phyloP scores from a whole-genome alignment of 1,284 basidiomycete species.

The Baeospora myosura region DNA sequence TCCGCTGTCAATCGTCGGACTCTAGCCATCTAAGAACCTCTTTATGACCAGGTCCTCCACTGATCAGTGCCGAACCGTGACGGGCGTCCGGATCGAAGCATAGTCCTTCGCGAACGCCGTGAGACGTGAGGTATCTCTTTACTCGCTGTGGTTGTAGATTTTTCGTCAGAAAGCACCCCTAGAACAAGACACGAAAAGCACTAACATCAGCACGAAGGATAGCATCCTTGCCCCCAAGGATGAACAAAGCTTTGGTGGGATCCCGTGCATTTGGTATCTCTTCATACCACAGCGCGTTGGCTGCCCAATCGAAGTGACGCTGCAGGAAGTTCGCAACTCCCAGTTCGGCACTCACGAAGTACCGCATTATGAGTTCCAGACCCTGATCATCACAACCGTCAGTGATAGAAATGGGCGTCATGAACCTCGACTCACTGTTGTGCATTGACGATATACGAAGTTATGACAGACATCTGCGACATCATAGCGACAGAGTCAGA shows the following conservation, averaged over 20 bases:
- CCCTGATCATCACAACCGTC: conserved; percentile 35
- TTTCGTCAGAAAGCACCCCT: background rate
- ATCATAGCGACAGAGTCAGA: too few species aligned
- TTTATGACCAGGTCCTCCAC: conserved; percentile 45
- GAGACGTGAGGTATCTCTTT: conserved; percentile 64
- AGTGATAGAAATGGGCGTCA: conserved; percentile 7
- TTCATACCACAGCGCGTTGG: conserved; percentile 85
- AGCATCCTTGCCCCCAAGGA: conserved; percentile 75
- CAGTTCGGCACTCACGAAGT: conserved; percentile 80
- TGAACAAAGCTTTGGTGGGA: conserved; percentile 52
- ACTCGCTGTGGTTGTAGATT: conserved; percentile 44
- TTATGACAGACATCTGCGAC: conserved; percentile 76
- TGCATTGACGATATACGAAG: conserved; percentile 69
- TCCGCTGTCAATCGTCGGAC: conserved; percentile 29
- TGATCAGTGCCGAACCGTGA: conserved; percentile 68
- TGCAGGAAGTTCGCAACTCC: conserved; percentile 82
- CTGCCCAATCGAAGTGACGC: conserved; percentile 79
- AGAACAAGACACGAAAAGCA: conserved; percentile 4
- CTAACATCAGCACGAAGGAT: conserved; percentile 69
- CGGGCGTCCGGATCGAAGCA: conserved; percentile 62
- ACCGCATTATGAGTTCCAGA: conserved; percentile 74
- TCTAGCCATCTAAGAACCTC: conserved; percentile 67
- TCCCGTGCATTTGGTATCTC: conserved; percentile 76
- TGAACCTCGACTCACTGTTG: conserved; percentile 37
- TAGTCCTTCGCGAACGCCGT: conserved; percentile 67